A percentile compares a stretch with the other conserved stretches of the same genome.
phyloP scores from a whole-genome alignment of 2,329 filamentous ascomycete species.

The Sarocladium strictum region DNA sequence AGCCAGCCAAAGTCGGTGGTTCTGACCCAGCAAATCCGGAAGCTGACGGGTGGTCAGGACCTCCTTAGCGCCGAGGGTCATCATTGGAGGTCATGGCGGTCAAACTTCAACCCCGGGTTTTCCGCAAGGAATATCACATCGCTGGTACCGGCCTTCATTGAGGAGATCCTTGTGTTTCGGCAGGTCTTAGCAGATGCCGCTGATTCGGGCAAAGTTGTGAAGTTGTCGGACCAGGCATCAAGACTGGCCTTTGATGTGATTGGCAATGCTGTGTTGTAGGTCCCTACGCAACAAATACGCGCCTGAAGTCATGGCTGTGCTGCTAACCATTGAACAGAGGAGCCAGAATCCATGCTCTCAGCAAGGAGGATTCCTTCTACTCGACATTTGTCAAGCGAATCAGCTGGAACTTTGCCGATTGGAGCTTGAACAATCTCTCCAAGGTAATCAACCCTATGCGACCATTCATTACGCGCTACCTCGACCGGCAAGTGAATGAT shows the following conservation, averaged over 20 bases:
- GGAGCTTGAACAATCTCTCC: not conserved
- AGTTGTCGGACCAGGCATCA: slow-evolving; percentile 6
- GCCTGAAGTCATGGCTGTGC: no score
- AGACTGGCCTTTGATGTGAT: slow-evolving; percentile 1
- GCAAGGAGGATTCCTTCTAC: not conserved
- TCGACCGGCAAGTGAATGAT: not conserved
- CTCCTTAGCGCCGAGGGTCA: slow-evolving; percentile 18
- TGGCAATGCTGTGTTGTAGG: not conserved
- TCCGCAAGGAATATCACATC: slow-evolving; percentile 16
- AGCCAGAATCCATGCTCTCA: not conserved
- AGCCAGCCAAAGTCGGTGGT: slow-evolving; percentile 16
- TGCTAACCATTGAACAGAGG: not conserved
- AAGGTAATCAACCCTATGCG: not conserved
- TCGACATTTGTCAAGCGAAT: not conserved
- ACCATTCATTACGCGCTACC: not conserved
- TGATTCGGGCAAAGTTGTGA: slow-evolving; percentile 11
- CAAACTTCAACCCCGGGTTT: slow-evolving; percentile 19
- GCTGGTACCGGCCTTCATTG: slow-evolving; percentile 17
- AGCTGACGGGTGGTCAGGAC: slow-evolving; percentile 15
- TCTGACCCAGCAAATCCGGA: slow-evolving; percentile 10
- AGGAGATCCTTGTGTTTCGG: slow-evolving; percentile 19
- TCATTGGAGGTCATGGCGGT: slow-evolving; percentile 20
- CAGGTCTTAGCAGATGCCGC: slow-evolving; percentile 11
- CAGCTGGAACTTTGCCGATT: slow-evolving; percentile 1
- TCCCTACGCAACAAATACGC: not conserved